These are phyloP conservation scores for Epithele typhae DNA, from an alignment of 768 basidiomycete genomes.

Conservation along the genomic window DNA sequence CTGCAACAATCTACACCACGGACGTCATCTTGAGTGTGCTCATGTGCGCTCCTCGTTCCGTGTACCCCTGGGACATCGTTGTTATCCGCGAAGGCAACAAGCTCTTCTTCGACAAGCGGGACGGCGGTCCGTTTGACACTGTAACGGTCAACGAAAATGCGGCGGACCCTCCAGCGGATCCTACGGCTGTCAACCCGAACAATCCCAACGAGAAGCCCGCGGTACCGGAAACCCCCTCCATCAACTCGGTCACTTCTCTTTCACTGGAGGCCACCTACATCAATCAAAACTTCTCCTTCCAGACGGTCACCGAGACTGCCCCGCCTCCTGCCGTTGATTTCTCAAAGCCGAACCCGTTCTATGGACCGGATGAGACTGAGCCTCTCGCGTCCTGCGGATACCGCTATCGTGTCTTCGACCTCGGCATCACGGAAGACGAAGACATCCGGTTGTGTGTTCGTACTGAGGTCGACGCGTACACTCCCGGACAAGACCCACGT, in stretches of 20 bases:
- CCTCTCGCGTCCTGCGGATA: constrained; percentile 96
- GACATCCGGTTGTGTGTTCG: constrained; percentile 88
- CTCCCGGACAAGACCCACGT: constrained; percentile 52
- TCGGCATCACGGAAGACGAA: constrained; percentile 87
- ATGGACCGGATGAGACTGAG: constrained; percentile 88
- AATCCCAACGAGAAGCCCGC: constrained; percentile 64
- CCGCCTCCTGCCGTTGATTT: constrained; percentile 68
- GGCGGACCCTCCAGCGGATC: constrained; percentile 86
- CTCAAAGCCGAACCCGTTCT: constrained; percentile 91
- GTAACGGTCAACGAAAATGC: constrained; percentile 99
- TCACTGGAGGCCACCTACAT: constrained; percentile 98
- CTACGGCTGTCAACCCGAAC: constrained; percentile 71
- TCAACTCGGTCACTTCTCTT: constrained; percentile 90
- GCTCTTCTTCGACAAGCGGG: constrained; percentile 95
- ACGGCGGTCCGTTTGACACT: constrained; percentile 94
- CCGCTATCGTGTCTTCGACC: constrained; percentile 92
- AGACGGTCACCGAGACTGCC: constrained; percentile 75
- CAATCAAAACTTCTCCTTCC: constrained; percentile 98
- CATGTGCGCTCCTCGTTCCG: constrained; percentile 94
- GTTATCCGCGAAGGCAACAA: constrained; percentile 90
- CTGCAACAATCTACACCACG: constrained; percentile 88
- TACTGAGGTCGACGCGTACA: constrained; percentile 93
- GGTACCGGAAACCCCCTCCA: constrained; percentile 68
- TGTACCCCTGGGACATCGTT: constrained; percentile 99
- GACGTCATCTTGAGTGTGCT: constrained; percentile 93